Evolutionary conservation across 139 green algal genomes (phyloP).

Genomic region (Desmodesmus armatus): DNA sequence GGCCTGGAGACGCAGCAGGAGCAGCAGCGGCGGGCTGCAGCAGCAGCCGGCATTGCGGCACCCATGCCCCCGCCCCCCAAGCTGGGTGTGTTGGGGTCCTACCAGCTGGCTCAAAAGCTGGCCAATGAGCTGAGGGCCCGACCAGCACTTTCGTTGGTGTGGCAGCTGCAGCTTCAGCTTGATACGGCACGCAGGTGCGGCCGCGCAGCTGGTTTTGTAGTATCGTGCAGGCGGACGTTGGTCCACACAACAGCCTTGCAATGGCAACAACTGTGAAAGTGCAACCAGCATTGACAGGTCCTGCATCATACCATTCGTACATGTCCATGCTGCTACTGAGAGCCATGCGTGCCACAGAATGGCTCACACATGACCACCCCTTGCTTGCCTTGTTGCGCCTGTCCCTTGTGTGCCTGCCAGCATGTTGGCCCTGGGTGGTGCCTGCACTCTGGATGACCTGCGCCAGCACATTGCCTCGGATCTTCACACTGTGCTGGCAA

Average conservation of each 20-base stretch:
- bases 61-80: neutral
- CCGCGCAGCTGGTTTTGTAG: neutral
- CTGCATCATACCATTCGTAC: too few species aligned
- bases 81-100: conserved; percentile 3
- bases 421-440: neutral
- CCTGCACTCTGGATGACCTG: conserved; percentile 2
- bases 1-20: conserved; percentile 26
- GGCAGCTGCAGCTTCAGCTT: conserved; percentile 9
- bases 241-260: too few species aligned
- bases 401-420: neutral
- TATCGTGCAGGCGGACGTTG: too few species aligned
- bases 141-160: conserved; percentile 14
- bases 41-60: neutral
- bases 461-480: neutral
- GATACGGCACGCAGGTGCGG: neutral
- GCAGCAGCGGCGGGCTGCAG: neutral
- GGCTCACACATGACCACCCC: too few species aligned
- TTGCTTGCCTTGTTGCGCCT: too few species aligned
- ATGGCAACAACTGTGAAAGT: too few species aligned
- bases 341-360: too few species aligned
- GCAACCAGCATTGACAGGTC: too few species aligned
- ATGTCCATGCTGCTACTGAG: too few species aligned
- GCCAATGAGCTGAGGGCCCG: neutral
- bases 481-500: neutral
- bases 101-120: conserved; percentile 30